These are phyloP conservation scores for Fusarium sp. DNA, from an alignment of 2,329 filamentous ascomycete genomes.

Conservation along the genomic window DNA sequence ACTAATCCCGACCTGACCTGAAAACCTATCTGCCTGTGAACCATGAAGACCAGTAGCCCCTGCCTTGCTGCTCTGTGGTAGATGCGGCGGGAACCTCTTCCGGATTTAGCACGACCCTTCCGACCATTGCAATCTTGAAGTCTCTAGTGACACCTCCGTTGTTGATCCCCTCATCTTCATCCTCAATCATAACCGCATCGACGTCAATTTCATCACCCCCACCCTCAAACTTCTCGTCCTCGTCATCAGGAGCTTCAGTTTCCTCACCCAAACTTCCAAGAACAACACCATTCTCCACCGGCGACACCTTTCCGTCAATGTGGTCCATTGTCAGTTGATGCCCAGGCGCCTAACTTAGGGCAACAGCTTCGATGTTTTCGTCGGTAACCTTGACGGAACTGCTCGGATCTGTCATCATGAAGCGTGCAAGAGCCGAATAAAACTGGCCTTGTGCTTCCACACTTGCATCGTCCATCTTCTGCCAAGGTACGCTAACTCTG, in stretches of 20 bases:
- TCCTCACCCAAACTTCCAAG: neutral
- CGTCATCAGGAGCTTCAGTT: neutral
- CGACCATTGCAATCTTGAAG: neutral
- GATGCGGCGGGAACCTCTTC: neutral
- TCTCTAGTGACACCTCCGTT: neutral
- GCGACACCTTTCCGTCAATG: neutral
- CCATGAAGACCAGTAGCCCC: neutral
- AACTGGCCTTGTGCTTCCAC: neutral
- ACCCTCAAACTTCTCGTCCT: neutral
- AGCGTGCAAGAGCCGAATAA: neutral
- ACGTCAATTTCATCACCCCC: neutral
- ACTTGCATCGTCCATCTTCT: neutral
- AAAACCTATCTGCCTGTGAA: neutral
- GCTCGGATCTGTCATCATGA: neutral
- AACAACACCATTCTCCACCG: neutral
- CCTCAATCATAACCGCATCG: neutral
- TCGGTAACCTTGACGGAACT: neutral
- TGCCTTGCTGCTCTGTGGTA: neutral
- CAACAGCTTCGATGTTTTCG: neutral
- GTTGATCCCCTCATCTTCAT: neutral
- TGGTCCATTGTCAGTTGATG: neutral
- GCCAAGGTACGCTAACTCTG: neutral
- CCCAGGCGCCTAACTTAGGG: neutral
- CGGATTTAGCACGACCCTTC: neutral
- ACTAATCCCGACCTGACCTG: neutral